Evolutionary conservation across 495 filamentous ascomycete species (phyloP).

Genomic region (Delitschia confertaspora): DNA sequence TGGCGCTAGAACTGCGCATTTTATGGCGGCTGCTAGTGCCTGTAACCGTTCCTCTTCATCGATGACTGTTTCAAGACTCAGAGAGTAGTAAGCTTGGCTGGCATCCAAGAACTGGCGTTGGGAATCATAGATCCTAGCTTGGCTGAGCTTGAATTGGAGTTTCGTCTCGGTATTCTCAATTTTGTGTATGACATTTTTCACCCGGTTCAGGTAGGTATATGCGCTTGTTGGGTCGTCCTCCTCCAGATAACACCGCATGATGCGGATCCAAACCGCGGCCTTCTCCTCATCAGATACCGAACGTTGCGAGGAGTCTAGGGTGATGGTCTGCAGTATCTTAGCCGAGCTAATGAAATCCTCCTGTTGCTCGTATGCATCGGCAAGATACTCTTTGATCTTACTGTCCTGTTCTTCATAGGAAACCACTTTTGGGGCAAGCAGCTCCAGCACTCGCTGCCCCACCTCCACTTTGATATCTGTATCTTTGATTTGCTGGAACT

Average conservation of each 20-base stretch:
- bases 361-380: conserved; percentile 69
- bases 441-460: conserved; percentile 56
- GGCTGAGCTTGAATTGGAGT: conserved; percentile 79
- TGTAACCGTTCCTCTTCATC: conserved; percentile 79
- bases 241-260: conserved; percentile 89
- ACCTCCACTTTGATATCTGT: conserved; percentile 56
- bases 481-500: conserved; percentile 47
- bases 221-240: conserved; percentile 83
- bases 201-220: conserved; percentile 79
- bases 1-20: conserved; percentile 87
- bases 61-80: conserved; percentile 64
- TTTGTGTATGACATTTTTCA: conserved; percentile 81
- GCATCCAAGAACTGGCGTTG: conserved; percentile 88
- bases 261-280: conserved; percentile 79
- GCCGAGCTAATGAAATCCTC: conserved; percentile 77
- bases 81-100: conserved; percentile 72
- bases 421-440: conserved; percentile 55
- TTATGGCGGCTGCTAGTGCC: conserved; percentile 79
- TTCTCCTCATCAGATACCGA: conserved; percentile 70
- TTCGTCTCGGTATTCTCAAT: conserved; percentile 60
- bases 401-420: conserved; percentile 82
- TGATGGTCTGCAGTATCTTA: conserved; percentile 68
- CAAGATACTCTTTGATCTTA: conserved; percentile 68
- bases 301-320: conserved; percentile 78
- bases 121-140: conserved; percentile 87